Conservation (phyloP, 176 grass and related monocot species). For the Puccinellia tenuiflora region DNA sequence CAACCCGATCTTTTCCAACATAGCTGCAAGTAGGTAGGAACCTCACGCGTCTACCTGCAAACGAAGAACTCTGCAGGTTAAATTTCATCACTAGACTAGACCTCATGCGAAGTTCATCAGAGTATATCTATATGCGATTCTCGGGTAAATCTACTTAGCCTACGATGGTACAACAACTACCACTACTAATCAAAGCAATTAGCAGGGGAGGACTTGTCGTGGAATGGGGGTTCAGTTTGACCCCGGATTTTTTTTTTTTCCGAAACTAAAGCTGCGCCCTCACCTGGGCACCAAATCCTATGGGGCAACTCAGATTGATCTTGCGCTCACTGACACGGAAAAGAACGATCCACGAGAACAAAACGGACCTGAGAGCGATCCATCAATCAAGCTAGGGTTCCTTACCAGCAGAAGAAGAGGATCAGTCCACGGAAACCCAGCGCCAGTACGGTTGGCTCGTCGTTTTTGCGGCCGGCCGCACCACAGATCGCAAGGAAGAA, state of each 20-base stretch:
- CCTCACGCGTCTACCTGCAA: background rate
- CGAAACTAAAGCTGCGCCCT: background rate
- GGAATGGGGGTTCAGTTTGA: background rate
- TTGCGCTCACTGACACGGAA: background rate
- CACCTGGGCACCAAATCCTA: background rate
- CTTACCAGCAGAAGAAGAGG: background rate
- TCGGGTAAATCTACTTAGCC: background rate
- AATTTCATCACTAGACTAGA: background rate
- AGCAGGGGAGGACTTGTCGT: background rate
- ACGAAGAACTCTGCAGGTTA: background rate
- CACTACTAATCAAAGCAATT: background rate
- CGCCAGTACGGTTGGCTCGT: background rate
- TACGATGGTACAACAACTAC: background rate
- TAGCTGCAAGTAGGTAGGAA: background rate
- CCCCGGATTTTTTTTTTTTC: background rate
- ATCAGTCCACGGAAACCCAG: background rate
- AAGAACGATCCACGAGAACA: background rate
- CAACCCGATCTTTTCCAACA: constrained; percentile 72
- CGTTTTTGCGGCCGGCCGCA: background rate
- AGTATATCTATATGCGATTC: background rate
- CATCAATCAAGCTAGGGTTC: background rate
- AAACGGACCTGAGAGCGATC: background rate
- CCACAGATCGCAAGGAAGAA: background rate
- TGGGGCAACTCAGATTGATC: background rate
- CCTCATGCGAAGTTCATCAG: background rate